These are phyloP conservation scores for Torulaspora globosa DNA, from an alignment of 1,139 yeast species.

Conservation along the genomic window DNA sequence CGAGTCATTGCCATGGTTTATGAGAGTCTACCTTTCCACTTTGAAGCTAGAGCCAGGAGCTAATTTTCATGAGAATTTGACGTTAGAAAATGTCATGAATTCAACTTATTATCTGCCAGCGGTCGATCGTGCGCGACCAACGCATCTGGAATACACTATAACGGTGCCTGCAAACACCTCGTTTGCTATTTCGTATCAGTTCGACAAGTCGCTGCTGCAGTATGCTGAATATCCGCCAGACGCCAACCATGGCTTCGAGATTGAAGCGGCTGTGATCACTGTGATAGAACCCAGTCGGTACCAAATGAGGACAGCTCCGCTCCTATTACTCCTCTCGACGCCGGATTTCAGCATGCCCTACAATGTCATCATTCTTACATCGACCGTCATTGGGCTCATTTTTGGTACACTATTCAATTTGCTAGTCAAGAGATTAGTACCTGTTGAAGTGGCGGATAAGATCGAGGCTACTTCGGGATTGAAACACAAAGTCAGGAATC, in stretches of 20 bases:
- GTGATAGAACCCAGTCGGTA: constrained; percentile 47
- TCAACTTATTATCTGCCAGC: constrained; percentile 70
- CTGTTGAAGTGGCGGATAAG: constrained; percentile 68
- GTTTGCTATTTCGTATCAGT: constrained; percentile 65
- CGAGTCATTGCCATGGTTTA: constrained; percentile 91
- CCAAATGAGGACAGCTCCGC: constrained; percentile 74
- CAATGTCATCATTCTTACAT: constrained; percentile 89
- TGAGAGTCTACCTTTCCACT: constrained; percentile 77
- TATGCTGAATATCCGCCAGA: constrained; percentile 97
- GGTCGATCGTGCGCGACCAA: constrained; percentile 72
- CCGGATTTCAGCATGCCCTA: constrained; percentile 99
- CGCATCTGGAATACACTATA: constrained; percentile 71
- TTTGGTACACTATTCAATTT: constrained; percentile 86
- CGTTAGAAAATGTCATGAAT: constrained; percentile 41
- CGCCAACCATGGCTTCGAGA: constrained; percentile 96
- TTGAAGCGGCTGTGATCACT: constrained; percentile 81
- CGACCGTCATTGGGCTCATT: constrained; percentile 87
- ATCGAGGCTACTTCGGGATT: constrained; percentile 19
- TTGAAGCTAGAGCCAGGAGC: constrained; percentile 40
- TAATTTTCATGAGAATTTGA: constrained; percentile 11
- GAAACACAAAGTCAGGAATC: constrained; percentile 18
- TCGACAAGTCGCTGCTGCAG: constrained; percentile 80
- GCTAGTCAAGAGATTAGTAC: constrained; percentile 66
- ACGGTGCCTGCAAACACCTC: constrained; percentile 61
- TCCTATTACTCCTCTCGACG: constrained; percentile 81